Evolutionary conservation across 1,139 yeast genomes (phyloP), one percentile per base, ranked within the genome.

Genomic region (Petasospora fabianii): DNA sequence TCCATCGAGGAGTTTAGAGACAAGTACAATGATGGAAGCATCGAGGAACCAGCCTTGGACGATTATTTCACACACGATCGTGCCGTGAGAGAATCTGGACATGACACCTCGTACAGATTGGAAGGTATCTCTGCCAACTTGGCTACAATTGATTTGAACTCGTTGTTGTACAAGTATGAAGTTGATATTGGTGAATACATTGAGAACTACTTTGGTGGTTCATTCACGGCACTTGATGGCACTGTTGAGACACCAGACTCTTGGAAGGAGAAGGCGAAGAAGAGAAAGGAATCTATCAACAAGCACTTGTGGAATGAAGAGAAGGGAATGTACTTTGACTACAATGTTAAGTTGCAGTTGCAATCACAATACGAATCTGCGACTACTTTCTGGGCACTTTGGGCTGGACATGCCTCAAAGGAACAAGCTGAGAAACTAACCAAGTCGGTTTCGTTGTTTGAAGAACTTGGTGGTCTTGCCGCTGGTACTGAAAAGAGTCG

Each of bases 61-160:
- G 88, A 80, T 48, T 94, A 87, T 61, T 86, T 92, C 61, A 62
- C 85, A 40, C 96, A 92, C 59, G 98, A 92, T 61, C 73, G 97
- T 46, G 97, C 96, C 1, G 96, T 92, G 13, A 76, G 98, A 56
- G 98, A 92, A 63, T 83, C 95, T 32, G 98, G 98, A 1, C 98
- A 92, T 60, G 98, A 92, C 60, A 94, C 97, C 0, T 74, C 92
- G 3, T 88, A 90, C 59, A 72, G 98, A 54, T 68, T 92, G 39
- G 97, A 90, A 64, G 95, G 96, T 26, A 75, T 77, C 36, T 87
- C 96, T 62, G 97, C 96, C 0, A 69, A 84, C 57, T 66, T 92
- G 49, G 97, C 96, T 3, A 92, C 97, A 0, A 83, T 92, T 39
- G 98, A 92, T 60, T 70, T 92, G 55, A 90, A 90, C 62, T 73